Base-by-base conservation (phyloP, 345 rosid species). In the Ceriops decandra region DNA sequence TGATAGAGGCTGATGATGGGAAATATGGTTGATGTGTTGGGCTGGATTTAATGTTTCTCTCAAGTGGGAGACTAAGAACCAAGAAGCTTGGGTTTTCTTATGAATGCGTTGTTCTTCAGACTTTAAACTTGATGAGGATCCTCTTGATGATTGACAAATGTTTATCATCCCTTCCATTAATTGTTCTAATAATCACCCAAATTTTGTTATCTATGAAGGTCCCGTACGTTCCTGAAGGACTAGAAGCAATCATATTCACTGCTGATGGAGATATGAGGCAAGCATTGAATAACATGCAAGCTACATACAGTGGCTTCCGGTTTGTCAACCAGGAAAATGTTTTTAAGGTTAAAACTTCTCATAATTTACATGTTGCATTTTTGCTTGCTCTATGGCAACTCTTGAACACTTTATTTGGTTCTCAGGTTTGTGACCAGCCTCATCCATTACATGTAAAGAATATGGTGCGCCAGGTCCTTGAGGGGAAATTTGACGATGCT, bases 261-360 rank as follows among this genome's bases (percentile, higher is more conserved):
- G 96, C 97, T 69, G 99, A 95, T 79, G 99, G 99, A 69, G 99
- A 95, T 76, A 95, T 95, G 99, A 88, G 99, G 79, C 99, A 95
- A 81, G 98, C 93, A 27, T 80, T 95, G 80, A 95, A 95, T 70
- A 95, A 95, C 80, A 78, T 91, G 86, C 99, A 91, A 85, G 99
- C 99, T 38, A 91, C 98, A 31, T 69, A 71, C 69, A 95, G 98
- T 66, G 98, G 99, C 57, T 95, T 95, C 80, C 88, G 88, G 61
- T 88, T 95, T 71, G 89, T 95, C 75, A 95, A 88, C 82, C 93
- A 86, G 76, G 97, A 90, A 80, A 95, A 95, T 68, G 96, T 95
- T 82, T 95, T 95, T 82, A 95, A 95, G 98, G 99, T 95, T 60
- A 57, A 7, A 35, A 64, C 70, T 69, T 10, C 5, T 32, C 26